Conservation (phyloP, 495 filamentous ascomycete species). For the Staphylotrichum tortipilum region DNA sequence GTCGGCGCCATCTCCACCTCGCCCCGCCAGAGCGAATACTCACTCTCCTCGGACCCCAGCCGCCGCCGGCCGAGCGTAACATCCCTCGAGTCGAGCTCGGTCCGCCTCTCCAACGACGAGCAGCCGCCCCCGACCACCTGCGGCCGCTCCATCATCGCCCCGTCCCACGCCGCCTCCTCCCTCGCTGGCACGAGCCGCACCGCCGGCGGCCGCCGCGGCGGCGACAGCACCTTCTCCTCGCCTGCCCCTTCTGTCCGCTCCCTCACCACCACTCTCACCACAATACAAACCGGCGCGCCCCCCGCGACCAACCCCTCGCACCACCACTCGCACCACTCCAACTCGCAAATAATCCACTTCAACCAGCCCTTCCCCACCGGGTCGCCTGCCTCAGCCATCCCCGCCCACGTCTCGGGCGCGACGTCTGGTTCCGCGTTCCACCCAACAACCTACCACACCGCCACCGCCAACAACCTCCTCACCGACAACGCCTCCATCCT, state of each 20-base stretch:
- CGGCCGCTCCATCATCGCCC: constrained; percentile 62
- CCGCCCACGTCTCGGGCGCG: constrained; percentile 59
- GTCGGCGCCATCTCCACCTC: constrained; percentile 26
- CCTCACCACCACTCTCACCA: constrained; percentile 89
- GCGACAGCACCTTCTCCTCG: constrained; percentile 86
- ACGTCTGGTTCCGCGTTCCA: constrained; percentile 42
- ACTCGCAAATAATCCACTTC: constrained; percentile 60
- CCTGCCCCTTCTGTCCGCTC: constrained; percentile 86
- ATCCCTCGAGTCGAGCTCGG: constrained; percentile 40
- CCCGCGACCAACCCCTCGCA: constrained; percentile 41
- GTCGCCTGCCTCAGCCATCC: constrained; percentile 68
- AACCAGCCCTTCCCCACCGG: constrained; percentile 80
- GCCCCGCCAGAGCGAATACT: constrained; percentile 48
- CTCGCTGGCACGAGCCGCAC: constrained; percentile 55
- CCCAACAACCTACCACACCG: constrained; percentile 75
- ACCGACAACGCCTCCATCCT: constrained; percentile 95
- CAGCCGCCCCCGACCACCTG: constrained; percentile 50
- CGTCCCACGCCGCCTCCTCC: constrained; percentile 64
- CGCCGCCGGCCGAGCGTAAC: constrained; percentile 27
- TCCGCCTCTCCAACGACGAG: constrained; percentile 50
- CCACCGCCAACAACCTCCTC: constrained; percentile 84
- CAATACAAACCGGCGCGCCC: constrained; percentile 78
- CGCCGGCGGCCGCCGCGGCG: constrained; percentile 56
- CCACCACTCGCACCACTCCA: constrained; percentile 30
- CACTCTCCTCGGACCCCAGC: constrained; percentile 44